Evolutionary conservation across 2,329 filamentous ascomycete species (phyloP).

Genomic region (Colletotrichum chrysophilum): DNA sequence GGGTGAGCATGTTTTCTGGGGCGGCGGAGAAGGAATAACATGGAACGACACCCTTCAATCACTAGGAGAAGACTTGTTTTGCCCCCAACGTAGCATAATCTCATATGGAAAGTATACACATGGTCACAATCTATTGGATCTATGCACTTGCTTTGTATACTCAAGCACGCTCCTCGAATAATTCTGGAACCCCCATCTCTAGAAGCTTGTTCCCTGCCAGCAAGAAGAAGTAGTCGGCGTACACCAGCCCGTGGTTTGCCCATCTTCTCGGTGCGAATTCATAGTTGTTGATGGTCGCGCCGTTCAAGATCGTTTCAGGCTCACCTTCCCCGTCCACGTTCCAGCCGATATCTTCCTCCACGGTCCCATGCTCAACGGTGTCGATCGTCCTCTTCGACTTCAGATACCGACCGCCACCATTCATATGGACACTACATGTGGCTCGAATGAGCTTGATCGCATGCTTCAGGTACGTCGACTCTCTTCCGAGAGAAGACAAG

Average conservation of each 20-base stretch:
- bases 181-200: constrained; percentile 26
- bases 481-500: constrained; percentile 21
- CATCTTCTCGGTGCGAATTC: constrained; percentile 48
- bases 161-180: not conserved
- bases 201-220: constrained; percentile 51
- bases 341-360: constrained; percentile 10
- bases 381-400: constrained; percentile 10
- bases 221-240: constrained; percentile 54
- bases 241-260: constrained; percentile 51
- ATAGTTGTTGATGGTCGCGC: constrained; percentile 52
- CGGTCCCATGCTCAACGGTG: constrained; percentile 27
- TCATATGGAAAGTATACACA: not conserved
- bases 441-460: constrained; percentile 30
- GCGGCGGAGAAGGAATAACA: not conserved
- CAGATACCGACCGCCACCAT: constrained; percentile 23
- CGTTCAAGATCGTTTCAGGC: constrained; percentile 48
- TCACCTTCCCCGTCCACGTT: constrained; percentile 28
- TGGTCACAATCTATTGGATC: not conserved
- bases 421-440: constrained; percentile 28
- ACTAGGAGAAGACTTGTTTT: not conserved
- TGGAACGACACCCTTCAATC: not conserved
- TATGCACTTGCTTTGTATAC: not conserved
- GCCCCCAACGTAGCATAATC: not conserved
- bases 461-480: constrained; percentile 30
- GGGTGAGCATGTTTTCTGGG: constrained; percentile 29